Base-by-base conservation (phyloP, 306 rosid species). In the Dalbergia cultrata region DNA sequence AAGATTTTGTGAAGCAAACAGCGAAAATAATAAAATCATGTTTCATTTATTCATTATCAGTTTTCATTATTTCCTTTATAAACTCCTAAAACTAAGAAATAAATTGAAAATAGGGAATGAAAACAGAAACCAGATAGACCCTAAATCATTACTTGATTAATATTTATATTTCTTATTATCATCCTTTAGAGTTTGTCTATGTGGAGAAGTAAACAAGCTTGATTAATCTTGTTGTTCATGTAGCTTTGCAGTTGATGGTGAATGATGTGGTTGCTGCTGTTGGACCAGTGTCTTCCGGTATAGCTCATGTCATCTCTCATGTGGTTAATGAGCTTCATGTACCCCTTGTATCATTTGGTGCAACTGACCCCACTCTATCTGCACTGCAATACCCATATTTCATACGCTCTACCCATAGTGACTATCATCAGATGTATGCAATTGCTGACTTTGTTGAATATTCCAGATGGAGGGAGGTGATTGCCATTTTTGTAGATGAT, bases 241-340 rank as follows among this genome's bases (percentile, higher is more conserved):
- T 76, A 94, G 97, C 97, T 82, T 81, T 94, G 89, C 90, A 87
- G 87, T 80, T 94, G 85, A 83, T 90, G 81, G 89, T 86, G 82
- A 70, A 87, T 16, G 96, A 92, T 37, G 94, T 94, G 44, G 85
- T 92, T 62, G 92, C 82, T 47, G 89, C 91, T 22, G 84, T 94
- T 41, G 98, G 98, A 5, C 97, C 98, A 14, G 93, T 87, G 31
- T 94, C 98, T 44, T 94, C 98, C 6, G 94, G 91, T 65, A 88
- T 87, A 67, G 89, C 92, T 83, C 97, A 92, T 84, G 82, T 92
- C 73, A 88, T 94, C 64, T 90, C 97, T 50, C 97, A 94, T 35
- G 90, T 92, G 76, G 89, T 79, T 18, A 86, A 90, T 71, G 97
- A 94, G 80, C 96, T 94, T 70, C 94, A 90, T 35, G 87, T 94